phyloP scores from a whole-genome alignment of 148 eudicot species.

The Limonium bicolor region DNA sequence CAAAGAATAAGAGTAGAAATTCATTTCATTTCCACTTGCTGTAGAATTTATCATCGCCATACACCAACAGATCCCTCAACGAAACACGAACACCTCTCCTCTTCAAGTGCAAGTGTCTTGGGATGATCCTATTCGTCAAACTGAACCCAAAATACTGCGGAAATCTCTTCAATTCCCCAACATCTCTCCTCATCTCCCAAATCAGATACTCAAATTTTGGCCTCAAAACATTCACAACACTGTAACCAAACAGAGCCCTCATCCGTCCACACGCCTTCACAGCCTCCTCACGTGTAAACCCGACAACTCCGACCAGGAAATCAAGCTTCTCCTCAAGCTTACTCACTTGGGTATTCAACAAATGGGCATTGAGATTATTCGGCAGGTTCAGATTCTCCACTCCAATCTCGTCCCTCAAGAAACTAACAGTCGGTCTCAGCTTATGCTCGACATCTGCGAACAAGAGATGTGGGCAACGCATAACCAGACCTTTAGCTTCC shows the following conservation, averaged over 20 bases:
- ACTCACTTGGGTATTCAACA: conserved; percentile 26
- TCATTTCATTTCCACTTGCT: conserved; percentile 48
- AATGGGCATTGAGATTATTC: conserved; percentile 39
- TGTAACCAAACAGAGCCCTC: conserved; percentile 47
- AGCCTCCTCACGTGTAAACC: conserved; percentile 26
- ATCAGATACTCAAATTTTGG: conserved; percentile 40
- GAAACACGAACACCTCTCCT: conserved; percentile 20
- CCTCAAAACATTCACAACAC: conserved; percentile 30
- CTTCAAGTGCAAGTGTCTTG: conserved; percentile 47
- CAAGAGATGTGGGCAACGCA: conserved; percentile 29
- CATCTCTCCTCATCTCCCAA: conserved; percentile 29
- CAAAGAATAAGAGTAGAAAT: no score
- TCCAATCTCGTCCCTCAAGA: conserved; percentile 23
- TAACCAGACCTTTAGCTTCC: conserved; percentile 20
- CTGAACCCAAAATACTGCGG: conserved; percentile 64
- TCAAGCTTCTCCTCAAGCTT: conserved; percentile 27
- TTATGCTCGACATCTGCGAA: conserved; percentile 28
- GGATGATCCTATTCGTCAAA: conserved; percentile 26
- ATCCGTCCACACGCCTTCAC: conserved; percentile 24
- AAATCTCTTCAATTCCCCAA: conserved; percentile 37
- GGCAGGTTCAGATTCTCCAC: conserved; percentile 23
- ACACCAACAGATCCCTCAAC: conserved; percentile 34
- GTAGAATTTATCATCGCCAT: conserved; percentile 37
- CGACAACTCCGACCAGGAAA: conserved; percentile 26
- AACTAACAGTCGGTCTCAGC: conserved; percentile 32